phyloP scores from a whole-genome alignment of 495 filamentous ascomycete species.

The Bacidia rubella region DNA sequence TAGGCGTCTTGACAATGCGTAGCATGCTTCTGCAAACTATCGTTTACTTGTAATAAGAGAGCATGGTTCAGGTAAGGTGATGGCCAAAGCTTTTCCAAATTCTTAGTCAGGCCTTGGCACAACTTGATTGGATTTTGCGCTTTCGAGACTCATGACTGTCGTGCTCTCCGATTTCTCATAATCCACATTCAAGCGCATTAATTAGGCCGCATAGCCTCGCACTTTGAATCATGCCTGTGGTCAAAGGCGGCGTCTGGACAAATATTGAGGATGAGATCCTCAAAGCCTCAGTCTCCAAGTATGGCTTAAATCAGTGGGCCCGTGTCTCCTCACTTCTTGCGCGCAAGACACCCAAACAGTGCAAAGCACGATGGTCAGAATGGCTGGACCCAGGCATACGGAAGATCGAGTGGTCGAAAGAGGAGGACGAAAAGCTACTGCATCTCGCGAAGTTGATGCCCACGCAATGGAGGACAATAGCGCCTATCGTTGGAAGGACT shows the following conservation, averaged over 20 bases:
- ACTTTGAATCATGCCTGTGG: slow-evolving; percentile 99
- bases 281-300: slow-evolving; percentile 90
- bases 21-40: neutral
- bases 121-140: too few species aligned
- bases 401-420: slow-evolving; percentile 96
- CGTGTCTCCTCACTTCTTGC: slow-evolving; percentile 94
- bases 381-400: slow-evolving; percentile 96
- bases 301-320: slow-evolving; percentile 97
- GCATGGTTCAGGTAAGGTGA: neutral
- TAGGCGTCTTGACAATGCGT: neutral
- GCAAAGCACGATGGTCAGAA: slow-evolving; percentile 95
- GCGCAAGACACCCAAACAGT: slow-evolving; percentile 96
- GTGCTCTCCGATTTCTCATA: neutral
- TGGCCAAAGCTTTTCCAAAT: neutral
- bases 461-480: slow-evolving; percentile 97
- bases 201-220: too few species aligned
- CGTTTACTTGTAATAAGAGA: neutral
- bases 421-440: slow-evolving; percentile 95
- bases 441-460: slow-evolving; percentile 97
- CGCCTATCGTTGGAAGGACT: slow-evolving; percentile 88
- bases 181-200: too few species aligned
- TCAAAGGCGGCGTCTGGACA: slow-evolving; percentile 94
- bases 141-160: too few species aligned
- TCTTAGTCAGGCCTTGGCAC: neutral
- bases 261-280: slow-evolving; percentile 90